Evolutionary conservation across 2,329 filamentous ascomycete genomes (phyloP).

Genomic region (Hypoxylon rubiginosum): DNA sequence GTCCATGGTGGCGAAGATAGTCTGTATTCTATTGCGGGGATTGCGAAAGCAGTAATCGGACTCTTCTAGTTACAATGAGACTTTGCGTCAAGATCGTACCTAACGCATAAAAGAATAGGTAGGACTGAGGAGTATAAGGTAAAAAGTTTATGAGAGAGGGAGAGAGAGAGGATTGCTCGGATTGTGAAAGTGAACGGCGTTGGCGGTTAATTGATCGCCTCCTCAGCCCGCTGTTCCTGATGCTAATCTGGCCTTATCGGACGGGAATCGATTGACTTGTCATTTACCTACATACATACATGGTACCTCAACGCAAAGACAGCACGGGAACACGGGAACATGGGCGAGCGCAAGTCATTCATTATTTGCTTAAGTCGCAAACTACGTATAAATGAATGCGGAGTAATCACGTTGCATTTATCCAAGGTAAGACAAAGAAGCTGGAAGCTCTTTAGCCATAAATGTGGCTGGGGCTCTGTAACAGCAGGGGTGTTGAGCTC

Average conservation of each 20-base stretch:
- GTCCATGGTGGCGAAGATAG: slow-evolving; percentile 60
- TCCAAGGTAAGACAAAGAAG: background rate
- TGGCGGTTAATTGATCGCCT: slow-evolving; percentile 22
- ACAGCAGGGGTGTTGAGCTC: background rate
- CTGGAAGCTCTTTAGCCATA: background rate
- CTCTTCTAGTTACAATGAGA: background rate
- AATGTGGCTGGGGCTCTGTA: background rate
- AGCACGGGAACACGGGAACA: background rate
- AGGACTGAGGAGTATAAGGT: slow-evolving; percentile 4
- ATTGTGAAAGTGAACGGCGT: slow-evolving; percentile 17
- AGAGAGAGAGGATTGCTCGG: slow-evolving; percentile 6
- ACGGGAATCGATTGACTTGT: slow-evolving; percentile 29
- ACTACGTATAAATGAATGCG: slow-evolving; percentile 31
- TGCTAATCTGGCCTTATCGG: slow-evolving; percentile 45
- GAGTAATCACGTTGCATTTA: background rate
- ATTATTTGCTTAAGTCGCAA: slow-evolving; percentile 7
- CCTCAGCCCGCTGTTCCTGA: slow-evolving; percentile 29
- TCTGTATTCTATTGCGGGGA: slow-evolving; percentile 1
- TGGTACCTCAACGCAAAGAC: too few relatives aligned
- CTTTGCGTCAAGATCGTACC: slow-evolving; percentile 1
- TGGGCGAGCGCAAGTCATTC: slow-evolving; percentile 5
- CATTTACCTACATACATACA: slow-evolving; percentile 1
- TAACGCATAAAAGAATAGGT: slow-evolving; percentile 12
- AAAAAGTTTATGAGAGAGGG: slow-evolving; percentile 7
- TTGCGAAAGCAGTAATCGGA: background rate